These are phyloP conservation scores for Dovyalis caffra DNA, from an alignment of 345 rosid genomes.

Conservation along the genomic window DNA sequence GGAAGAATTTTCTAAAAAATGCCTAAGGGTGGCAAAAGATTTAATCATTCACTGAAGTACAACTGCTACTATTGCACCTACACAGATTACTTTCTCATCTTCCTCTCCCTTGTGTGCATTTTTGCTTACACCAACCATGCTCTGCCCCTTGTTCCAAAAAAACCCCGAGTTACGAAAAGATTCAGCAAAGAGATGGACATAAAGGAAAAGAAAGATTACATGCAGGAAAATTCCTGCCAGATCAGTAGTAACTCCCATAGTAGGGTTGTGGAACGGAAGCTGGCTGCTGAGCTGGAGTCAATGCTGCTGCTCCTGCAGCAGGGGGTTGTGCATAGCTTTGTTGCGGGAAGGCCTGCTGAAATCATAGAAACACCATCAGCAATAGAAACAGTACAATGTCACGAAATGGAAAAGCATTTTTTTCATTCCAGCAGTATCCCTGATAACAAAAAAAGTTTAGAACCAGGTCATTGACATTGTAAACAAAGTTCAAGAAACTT, in stretches of 20 bases:
- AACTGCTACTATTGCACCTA: background rate
- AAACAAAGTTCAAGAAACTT: no score
- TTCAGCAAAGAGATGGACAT: background rate
- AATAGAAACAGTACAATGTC: background rate
- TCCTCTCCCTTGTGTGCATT: background rate
- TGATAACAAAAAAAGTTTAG: no score
- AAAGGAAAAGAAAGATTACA: background rate
- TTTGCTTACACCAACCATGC: constrained; percentile 4
- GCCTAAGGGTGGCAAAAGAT: background rate
- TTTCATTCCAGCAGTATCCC: background rate
- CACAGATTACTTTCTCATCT: background rate
- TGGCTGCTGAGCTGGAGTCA: constrained; percentile 54
- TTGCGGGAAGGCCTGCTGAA: constrained; percentile 45
- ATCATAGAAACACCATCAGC: constrained; percentile 17
- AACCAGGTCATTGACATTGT: no score
- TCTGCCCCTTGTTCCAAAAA: background rate
- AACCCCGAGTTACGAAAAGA: background rate
- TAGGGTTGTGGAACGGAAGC: constrained; percentile 61
- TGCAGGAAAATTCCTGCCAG: background rate
- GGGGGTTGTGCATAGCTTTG: constrained; percentile 66
- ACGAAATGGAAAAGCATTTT: background rate
- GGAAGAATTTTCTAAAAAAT: no score
- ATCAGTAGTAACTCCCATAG: constrained; percentile 54
- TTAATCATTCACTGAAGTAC: background rate
- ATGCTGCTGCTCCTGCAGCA: constrained; percentile 37